phyloP scores from a whole-genome alignment of 192 early-diverging fungal genomes.

The Chytriomyces confervae region DNA sequence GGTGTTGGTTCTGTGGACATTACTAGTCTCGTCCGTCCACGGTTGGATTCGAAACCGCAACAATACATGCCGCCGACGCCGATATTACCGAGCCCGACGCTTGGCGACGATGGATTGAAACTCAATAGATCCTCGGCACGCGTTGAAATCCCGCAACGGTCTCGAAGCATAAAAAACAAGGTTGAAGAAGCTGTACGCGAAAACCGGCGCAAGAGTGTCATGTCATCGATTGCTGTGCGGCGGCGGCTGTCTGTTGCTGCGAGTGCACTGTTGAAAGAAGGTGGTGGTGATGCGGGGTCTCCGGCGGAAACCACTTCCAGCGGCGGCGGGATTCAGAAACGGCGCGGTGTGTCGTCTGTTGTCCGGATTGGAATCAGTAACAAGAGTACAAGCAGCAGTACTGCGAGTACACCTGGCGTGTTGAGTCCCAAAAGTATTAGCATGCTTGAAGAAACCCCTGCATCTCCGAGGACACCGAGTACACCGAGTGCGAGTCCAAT shows the following conservation, averaged over 20 bases:
- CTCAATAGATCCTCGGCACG: not conserved
- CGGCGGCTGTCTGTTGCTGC: constrained; percentile 17
- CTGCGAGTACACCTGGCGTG: constrained; percentile 36
- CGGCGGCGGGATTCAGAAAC: constrained; percentile 8
- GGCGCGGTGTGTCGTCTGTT: constrained; percentile 9
- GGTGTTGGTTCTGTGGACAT: constrained; percentile 7
- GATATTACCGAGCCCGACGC: not conserved
- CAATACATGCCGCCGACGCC: not conserved
- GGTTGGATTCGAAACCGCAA: not conserved
- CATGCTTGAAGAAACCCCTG: constrained; percentile 38
- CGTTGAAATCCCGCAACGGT: not conserved
- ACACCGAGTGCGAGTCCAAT: constrained; percentile 21
- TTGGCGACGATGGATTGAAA: not conserved
- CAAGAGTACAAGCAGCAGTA: constrained; percentile 8
- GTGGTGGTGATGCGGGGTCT: not conserved
- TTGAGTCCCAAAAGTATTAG: constrained; percentile 48
- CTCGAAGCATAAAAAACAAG: constrained; percentile 8
- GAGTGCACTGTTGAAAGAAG: constrained; percentile 1
- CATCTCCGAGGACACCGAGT: constrained; percentile 16
- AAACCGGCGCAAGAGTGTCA: constrained; percentile 5
- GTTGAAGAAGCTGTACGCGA: constrained; percentile 22
- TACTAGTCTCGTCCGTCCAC: not conserved
- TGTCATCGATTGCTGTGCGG: constrained; percentile 7
- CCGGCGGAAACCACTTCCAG: not conserved
- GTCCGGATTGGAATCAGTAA: constrained; percentile 22